Conservation (phyloP, 176 grass and related monocot genomes). For the Carex cristatella region DNA sequence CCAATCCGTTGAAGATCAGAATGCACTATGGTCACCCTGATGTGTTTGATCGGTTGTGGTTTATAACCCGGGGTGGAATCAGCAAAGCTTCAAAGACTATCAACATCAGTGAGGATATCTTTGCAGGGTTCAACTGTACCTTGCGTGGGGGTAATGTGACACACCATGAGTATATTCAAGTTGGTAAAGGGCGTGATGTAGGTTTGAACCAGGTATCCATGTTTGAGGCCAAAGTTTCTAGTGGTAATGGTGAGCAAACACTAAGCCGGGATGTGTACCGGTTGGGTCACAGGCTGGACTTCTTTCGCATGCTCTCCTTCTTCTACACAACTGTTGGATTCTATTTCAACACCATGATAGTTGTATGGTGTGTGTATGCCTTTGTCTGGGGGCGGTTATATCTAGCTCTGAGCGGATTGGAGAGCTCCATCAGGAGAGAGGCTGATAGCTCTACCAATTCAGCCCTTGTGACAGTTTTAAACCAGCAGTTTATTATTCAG, state of each 20-base stretch:
- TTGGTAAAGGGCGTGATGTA: slow-evolving; percentile 93
- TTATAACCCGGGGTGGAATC: slow-evolving; percentile 75
- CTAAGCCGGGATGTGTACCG: slow-evolving; percentile 88
- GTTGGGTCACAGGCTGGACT: slow-evolving; percentile 90
- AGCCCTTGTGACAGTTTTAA: slow-evolving; percentile 73
- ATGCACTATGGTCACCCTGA: slow-evolving; percentile 98
- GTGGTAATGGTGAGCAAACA: slow-evolving; percentile 91
- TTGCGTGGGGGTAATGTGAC: slow-evolving; percentile 90
- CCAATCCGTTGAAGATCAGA: slow-evolving; percentile 83
- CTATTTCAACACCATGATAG: slow-evolving; percentile 98
- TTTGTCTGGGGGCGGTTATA: slow-evolving; percentile 97
- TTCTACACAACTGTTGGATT: slow-evolving; percentile 90
- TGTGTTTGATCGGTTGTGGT: slow-evolving; percentile 97
- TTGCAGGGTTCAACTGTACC: slow-evolving; percentile 95
- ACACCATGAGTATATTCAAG: slow-evolving; percentile 92
- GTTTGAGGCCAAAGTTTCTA: slow-evolving; percentile 95
- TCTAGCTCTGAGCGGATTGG: slow-evolving; percentile 88
- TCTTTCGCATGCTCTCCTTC: slow-evolving; percentile 94
- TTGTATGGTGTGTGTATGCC: slow-evolving; percentile 83
- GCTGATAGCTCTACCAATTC: slow-evolving; percentile 68
- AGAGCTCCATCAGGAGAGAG: slow-evolving; percentile 49
- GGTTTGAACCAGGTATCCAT: slow-evolving; percentile 84
- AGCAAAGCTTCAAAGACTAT: slow-evolving; percentile 86
- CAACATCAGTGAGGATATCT: slow-evolving; percentile 95
- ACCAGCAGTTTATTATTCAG: slow-evolving; percentile 96